Conservation (phyloP, 768 basidiomycete genomes). For the Tylopilus cervinicoccineus region DNA sequence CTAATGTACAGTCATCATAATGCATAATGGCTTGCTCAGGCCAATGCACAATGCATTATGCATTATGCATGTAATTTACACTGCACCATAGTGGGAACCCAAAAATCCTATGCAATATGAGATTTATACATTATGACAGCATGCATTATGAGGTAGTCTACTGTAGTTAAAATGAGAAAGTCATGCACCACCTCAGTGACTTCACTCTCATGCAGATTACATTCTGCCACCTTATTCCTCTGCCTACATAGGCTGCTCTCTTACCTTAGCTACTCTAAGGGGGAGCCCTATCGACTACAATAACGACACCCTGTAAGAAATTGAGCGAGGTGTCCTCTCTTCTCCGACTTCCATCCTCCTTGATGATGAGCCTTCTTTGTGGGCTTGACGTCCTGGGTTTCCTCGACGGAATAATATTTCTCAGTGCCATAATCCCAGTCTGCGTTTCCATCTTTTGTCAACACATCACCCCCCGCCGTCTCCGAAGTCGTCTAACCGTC, state of each 20-base stretch:
- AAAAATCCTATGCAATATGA: neutral
- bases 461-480: neutral
- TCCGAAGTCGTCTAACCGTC: constrained; percentile 14
- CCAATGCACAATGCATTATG: neutral
- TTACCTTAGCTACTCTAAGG: no score
- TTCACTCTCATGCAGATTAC: no score
- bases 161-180: no score
- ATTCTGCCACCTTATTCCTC: no score
- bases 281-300: no score
- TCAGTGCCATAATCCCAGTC: constrained; percentile 32
- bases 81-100: neutral
- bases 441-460: constrained; percentile 51
- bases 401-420: neutral
- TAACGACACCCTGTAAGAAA: no score
- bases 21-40: neutral
- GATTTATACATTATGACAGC: neutral
- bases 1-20: no score
- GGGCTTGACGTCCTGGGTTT: neutral
- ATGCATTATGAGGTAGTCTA: neutral
- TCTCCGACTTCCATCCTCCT: neutral
- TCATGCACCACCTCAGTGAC: no score
- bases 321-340: no score
- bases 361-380: constrained; percentile 8
- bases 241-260: no score
- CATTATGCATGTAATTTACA: neutral